Conservation (phyloP, 495 filamentous ascomycete genomes). For the Talaromyces trachyspermus region DNA sequence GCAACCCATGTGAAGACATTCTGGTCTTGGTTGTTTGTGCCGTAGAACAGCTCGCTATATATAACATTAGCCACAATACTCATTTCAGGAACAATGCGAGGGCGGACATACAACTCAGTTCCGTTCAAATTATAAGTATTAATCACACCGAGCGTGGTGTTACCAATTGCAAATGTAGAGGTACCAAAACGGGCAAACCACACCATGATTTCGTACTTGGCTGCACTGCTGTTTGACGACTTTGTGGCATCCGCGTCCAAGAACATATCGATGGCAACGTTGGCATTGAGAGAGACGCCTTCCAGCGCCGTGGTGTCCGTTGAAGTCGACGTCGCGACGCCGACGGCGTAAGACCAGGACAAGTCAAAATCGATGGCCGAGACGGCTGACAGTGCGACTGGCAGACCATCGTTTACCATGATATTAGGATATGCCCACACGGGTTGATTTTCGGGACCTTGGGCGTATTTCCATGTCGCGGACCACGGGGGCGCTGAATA, state of each 20-base stretch:
- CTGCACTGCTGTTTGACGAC: slow-evolving; percentile 19
- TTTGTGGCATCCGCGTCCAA: slow-evolving; percentile 25
- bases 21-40: slow-evolving; percentile 16
- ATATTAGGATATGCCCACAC: slow-evolving; percentile 36
- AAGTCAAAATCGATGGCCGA: slow-evolving; percentile 20
- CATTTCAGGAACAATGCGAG: background rate
- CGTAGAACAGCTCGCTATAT: slow-evolving; percentile 25
- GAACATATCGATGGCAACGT: slow-evolving; percentile 43
- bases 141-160: background rate
- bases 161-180: slow-evolving; percentile 22
- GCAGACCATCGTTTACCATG: slow-evolving; percentile 18
- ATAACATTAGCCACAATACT: background rate
- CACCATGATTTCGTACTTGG: slow-evolving; percentile 39
- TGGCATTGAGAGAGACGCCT: slow-evolving; percentile 21
- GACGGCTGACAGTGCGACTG: slow-evolving; percentile 16
- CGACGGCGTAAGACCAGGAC: slow-evolving; percentile 30
- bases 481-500: slow-evolving; percentile 27
- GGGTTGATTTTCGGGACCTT: slow-evolving; percentile 15
- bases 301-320: slow-evolving; percentile 14
- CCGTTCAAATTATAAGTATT: slow-evolving; percentile 18
- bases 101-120: slow-evolving; percentile 25
- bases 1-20: slow-evolving; percentile 31
- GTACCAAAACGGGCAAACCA: slow-evolving; percentile 29
- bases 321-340: slow-evolving; percentile 14
- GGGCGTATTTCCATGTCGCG: slow-evolving; percentile 29